Evolutionary conservation across 192 early-diverging fungal species (phyloP).

Genomic region (Gigaspora rosea): DNA sequence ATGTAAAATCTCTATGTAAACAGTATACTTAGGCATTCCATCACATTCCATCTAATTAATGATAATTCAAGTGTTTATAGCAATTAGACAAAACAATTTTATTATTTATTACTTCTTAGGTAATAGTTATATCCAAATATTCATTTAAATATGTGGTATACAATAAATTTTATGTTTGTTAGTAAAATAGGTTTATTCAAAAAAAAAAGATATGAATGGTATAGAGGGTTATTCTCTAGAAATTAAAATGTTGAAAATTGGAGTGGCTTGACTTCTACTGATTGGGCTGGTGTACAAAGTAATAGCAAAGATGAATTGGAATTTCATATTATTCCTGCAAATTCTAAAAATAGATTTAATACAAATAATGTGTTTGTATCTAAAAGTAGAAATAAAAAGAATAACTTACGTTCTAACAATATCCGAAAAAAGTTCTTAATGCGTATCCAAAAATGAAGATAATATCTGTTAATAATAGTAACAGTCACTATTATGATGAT

Average conservation of each 20-base stretch:
- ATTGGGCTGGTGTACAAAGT: slow-evolving; percentile 27
- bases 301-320: slow-evolving; percentile 28
- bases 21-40: background rate
- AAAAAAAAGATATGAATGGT: slow-evolving; percentile 18
- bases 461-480: background rate
- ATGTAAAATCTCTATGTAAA: too few species aligned
- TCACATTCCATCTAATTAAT: slow-evolving; percentile 5
- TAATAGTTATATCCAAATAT: slow-evolving; percentile 21
- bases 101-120: slow-evolving; percentile 17
- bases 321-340: background rate
- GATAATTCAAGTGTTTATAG: background rate
- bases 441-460: background rate
- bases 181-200: slow-evolving; percentile 29
- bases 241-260: slow-evolving; percentile 22
- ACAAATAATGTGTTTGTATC: too few species aligned
- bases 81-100: slow-evolving; percentile 9
- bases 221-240: slow-evolving; percentile 22
- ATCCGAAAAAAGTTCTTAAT: background rate
- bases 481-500: background rate
- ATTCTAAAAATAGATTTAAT: background rate
- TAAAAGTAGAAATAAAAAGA: too few species aligned
- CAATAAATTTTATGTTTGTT: slow-evolving; percentile 25
- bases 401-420: background rate
- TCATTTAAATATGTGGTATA: slow-evolving; percentile 32
- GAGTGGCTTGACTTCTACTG: slow-evolving; percentile 13